A percentile compares a stretch with the other conserved stretches of the same genome.
Evolutionary conservation across 2,329 filamentous ascomycete genomes (phyloP).

Genomic region (Aspergillus novoparasiticus): DNA sequence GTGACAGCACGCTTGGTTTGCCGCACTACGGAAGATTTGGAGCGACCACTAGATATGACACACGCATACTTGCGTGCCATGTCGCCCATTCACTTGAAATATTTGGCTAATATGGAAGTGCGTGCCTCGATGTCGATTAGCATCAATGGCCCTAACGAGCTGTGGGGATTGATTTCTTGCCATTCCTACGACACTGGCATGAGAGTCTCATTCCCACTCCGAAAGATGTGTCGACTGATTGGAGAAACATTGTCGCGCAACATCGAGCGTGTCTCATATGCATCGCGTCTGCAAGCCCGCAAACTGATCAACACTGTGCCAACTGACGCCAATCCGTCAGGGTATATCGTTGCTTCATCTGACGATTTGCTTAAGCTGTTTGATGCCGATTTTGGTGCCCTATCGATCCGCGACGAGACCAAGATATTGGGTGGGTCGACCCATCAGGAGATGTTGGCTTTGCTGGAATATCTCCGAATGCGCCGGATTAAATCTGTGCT

Average conservation of each 20-base stretch:
- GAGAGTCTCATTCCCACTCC: conserved; percentile 88
- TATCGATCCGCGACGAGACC: conserved; percentile 85
- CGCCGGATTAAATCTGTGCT: conserved; percentile 73
- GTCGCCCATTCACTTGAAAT: conserved; percentile 89
- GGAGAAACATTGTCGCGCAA: conserved; percentile 85
- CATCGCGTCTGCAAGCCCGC: conserved; percentile 78
- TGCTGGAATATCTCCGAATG: conserved; percentile 83
- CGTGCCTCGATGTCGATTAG: conserved; percentile 95
- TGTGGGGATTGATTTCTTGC: conserved; percentile 88
- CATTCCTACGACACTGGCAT: conserved; percentile 81
- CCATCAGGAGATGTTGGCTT: conserved; percentile 78
- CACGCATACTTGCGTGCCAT: conserved; percentile 77
- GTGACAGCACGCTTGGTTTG: conserved; percentile 81
- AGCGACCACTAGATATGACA: conserved; percentile 74
- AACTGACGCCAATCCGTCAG: conserved; percentile 78
- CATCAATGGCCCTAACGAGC: conserved; percentile 79
- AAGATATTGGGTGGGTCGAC: conserved; percentile 77
- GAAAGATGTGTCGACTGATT: conserved; percentile 87
- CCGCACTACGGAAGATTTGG: conserved; percentile 67
- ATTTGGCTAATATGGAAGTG: conserved; percentile 84
- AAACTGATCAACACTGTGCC: conserved; percentile 88
- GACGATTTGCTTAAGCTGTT: conserved; percentile 83
- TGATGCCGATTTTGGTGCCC: conserved; percentile 80
- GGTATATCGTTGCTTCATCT: conserved; percentile 87
- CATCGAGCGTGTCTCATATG: conserved; percentile 84